Percentiles rank a stretch among this genome's conserved stretches.
Evolutionary conservation across 2,329 filamentous ascomycete genomes (phyloP).

Genomic region (Claviceps purpurea): DNA sequence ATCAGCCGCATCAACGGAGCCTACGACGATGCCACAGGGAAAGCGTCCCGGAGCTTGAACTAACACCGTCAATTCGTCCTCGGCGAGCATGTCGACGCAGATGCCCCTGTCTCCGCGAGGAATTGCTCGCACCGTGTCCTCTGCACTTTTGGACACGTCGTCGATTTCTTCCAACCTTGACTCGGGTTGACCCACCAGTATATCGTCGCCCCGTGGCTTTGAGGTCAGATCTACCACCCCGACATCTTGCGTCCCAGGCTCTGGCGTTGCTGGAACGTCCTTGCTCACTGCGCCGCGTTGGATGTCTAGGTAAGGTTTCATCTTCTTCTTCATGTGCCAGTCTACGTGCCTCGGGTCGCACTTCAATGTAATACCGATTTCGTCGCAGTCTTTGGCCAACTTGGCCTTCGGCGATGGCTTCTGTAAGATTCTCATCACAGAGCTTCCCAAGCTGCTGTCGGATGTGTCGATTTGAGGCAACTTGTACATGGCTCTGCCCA

Average conservation of each 20-base stretch:
- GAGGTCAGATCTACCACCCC: not conserved
- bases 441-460: constrained; percentile 9
- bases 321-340: constrained; percentile 3
- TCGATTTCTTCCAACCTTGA: not conserved
- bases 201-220: not conserved
- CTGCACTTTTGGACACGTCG: not conserved
- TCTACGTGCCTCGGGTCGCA: constrained; percentile 7
- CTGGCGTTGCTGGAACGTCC: not conserved
- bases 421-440: constrained; percentile 11
- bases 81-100: not conserved
- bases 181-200: not conserved
- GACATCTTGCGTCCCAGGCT: not conserved
- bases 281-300: not conserved
- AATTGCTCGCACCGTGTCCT: too few species aligned
- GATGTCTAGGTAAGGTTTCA: not conserved
- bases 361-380: constrained; percentile 18
- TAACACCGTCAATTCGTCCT: constrained; percentile 5
- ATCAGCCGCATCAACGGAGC: constrained; percentile 9
- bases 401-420: constrained; percentile 15
- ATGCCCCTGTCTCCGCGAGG: not conserved
- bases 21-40: constrained; percentile 14
- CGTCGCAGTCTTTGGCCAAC: constrained; percentile 10
- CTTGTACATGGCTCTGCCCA: constrained; percentile 12
- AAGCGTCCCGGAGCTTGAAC: constrained; percentile 15
- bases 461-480: constrained; percentile 9